These are phyloP conservation scores for Striga asiatica DNA, from an alignment of 257 asterid species.

Conservation along the genomic window DNA sequence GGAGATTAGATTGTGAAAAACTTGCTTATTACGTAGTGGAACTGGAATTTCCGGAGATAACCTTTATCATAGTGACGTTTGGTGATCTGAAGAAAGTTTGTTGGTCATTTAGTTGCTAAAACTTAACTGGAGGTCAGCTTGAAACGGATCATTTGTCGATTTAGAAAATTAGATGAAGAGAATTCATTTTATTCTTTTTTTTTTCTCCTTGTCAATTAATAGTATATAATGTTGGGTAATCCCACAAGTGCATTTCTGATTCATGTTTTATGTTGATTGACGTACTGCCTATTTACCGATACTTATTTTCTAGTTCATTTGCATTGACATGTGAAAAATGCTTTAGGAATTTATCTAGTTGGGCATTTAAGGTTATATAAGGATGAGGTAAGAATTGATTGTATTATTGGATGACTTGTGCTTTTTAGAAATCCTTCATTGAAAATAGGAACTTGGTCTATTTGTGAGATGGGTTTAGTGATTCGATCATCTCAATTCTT, in stretches of 20 bases:
- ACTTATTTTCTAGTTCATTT: neutral
- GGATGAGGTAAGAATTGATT: neutral
- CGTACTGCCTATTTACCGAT: too few relatives aligned
- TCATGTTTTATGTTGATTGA: too few relatives aligned
- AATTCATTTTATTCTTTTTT: neutral
- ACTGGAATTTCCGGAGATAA: too few relatives aligned
- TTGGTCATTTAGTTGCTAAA: neutral
- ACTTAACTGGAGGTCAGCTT: neutral
- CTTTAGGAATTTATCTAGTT: neutral
- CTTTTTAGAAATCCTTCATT: neutral
- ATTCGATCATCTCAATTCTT: too few relatives aligned
- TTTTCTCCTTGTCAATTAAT: neutral
- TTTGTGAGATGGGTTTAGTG: too few relatives aligned
- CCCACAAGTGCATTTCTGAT: too few relatives aligned
- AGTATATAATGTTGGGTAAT: neutral
- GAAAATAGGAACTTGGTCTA: neutral
- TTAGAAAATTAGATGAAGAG: neutral
- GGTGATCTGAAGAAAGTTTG: constrained; percentile 3
- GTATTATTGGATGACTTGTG: neutral
- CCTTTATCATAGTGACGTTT: neutral
- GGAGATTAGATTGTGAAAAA: too few relatives aligned
- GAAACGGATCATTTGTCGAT: neutral
- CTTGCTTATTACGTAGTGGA: too few relatives aligned
- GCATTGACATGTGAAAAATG: neutral
- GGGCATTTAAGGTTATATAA: neutral